Evolutionary conservation across 495 filamentous ascomycete species (phyloP).

Genomic region (Neurospora sp.): DNA sequence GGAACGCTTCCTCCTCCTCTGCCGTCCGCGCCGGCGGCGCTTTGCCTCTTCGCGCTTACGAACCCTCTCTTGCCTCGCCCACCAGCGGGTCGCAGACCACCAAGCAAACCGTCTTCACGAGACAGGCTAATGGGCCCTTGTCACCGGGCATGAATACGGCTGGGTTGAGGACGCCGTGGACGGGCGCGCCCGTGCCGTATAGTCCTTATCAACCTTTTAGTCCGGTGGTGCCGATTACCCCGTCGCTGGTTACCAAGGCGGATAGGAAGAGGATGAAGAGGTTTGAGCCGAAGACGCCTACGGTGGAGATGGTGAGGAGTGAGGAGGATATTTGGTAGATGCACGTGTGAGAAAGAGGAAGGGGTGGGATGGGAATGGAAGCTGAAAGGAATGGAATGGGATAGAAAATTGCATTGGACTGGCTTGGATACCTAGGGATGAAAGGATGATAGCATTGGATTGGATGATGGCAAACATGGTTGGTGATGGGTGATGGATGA

Average conservation of each 20-base stretch:
- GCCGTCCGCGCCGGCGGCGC: conserved; percentile 38
- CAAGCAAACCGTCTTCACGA: conserved; percentile 71
- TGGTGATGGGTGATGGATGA: background rate
- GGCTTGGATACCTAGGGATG: background rate
- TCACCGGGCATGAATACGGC: conserved; percentile 23
- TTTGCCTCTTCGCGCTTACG: conserved; percentile 53
- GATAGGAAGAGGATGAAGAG: conserved; percentile 61
- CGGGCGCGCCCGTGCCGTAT: conserved; percentile 70
- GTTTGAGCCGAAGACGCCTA: conserved; percentile 46
- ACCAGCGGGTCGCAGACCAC: conserved; percentile 38
- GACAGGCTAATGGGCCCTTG: conserved; percentile 37
- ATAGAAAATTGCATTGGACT: too few species aligned
- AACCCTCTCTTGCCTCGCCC: conserved; percentile 44
- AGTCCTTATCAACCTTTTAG: conserved; percentile 88
- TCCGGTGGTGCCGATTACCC: conserved; percentile 79
- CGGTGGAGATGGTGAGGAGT: conserved; percentile 42
- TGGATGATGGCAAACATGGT: background rate
- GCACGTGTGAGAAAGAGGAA: background rate
- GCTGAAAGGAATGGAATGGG: background rate
- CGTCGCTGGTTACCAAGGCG: conserved; percentile 61
- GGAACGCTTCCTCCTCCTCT: conserved; percentile 9
- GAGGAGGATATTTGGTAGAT: conserved; percentile 45
- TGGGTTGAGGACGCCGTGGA: conserved; percentile 52
- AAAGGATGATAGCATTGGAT: background rate
- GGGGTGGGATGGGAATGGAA: background rate